Conservation (phyloP, 177 flowering plant genomes). For the Vitis hybrid region DNA sequence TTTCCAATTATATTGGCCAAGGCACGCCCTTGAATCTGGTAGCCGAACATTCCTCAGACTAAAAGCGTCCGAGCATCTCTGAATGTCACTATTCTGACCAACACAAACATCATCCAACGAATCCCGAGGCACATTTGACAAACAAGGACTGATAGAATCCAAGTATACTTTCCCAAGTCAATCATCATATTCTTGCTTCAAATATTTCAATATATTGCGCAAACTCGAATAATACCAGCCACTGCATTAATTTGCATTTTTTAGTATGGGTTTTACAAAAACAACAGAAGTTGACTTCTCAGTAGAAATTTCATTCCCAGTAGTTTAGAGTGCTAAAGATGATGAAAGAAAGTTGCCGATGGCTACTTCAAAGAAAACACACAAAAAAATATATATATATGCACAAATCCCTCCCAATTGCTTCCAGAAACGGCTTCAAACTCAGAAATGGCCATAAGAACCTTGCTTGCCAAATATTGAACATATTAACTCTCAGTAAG, state of each 20-base stretch:
- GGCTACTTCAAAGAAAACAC: constrained; percentile 39
- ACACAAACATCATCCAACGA: too few relatives aligned
- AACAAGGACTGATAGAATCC: too few relatives aligned
- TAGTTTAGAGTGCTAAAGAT: constrained; percentile 4
- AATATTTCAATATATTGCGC: too few relatives aligned
- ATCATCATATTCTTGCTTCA: constrained; percentile 3
- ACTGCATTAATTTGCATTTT: constrained; percentile 46
- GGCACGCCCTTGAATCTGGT: constrained; percentile 10
- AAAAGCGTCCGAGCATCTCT: too few relatives aligned
- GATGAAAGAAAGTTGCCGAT: constrained; percentile 27
- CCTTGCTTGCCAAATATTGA: constrained; percentile 55
- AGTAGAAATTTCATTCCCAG: constrained; percentile 15
- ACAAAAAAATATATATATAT: constrained; percentile 21
- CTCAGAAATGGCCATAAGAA: constrained; percentile 52
- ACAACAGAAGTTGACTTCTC: constrained; percentile 14
- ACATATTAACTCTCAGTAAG: constrained; percentile 51
- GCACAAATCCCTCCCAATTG: constrained; percentile 43
- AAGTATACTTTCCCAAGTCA: not conserved
- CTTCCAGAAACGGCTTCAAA: constrained; percentile 44
- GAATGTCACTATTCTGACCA: too few relatives aligned
- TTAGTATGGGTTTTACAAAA: constrained; percentile 24
- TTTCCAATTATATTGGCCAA: too few relatives aligned
- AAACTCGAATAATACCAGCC: constrained; percentile 27
- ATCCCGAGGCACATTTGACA: too few relatives aligned
- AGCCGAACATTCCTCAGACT: not conserved